Evolutionary conservation across 2,329 filamentous ascomycete species (phyloP).

Genomic region (Daldinia eschscholtzii): DNA sequence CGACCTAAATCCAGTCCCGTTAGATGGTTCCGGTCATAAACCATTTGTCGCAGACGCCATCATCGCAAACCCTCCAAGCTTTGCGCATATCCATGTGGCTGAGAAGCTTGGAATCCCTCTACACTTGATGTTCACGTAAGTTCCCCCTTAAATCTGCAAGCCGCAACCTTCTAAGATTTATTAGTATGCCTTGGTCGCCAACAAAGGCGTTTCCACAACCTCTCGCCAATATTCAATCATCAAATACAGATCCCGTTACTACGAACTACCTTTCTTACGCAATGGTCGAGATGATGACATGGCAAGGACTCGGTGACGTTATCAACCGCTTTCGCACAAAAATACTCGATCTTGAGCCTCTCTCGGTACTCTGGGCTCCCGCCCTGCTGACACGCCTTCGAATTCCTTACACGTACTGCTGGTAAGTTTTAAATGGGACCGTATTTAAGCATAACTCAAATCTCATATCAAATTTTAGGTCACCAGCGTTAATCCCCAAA

Average conservation of each 20-base stretch:
- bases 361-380: constrained; percentile 86
- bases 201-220: constrained; percentile 90
- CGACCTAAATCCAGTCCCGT: constrained; percentile 23
- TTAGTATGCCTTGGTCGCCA: constrained; percentile 85
- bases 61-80: constrained; percentile 73
- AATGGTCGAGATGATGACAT: constrained; percentile 90
- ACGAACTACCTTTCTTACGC: constrained; percentile 86
- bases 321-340: constrained; percentile 88
- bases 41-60: constrained; percentile 54
- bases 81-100: constrained; percentile 74
- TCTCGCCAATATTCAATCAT: constrained; percentile 79
- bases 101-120: constrained; percentile 74
- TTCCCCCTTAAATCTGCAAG: not conserved
- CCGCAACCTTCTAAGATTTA: constrained; percentile 19
- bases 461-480: constrained; percentile 45
- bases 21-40: constrained; percentile 42
- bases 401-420: constrained; percentile 91
- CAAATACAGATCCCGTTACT: constrained; percentile 74
- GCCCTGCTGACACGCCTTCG: constrained; percentile 80
- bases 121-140: constrained; percentile 79
- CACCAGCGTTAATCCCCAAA: constrained; percentile 62
- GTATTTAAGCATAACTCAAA: not conserved
- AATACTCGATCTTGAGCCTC: constrained; percentile 75
- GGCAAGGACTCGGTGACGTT: constrained; percentile 91
- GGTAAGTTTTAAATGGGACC: constrained; percentile 60